Conservation (phyloP, 805 yeast species). For the Suhomyces sp. region DNA sequence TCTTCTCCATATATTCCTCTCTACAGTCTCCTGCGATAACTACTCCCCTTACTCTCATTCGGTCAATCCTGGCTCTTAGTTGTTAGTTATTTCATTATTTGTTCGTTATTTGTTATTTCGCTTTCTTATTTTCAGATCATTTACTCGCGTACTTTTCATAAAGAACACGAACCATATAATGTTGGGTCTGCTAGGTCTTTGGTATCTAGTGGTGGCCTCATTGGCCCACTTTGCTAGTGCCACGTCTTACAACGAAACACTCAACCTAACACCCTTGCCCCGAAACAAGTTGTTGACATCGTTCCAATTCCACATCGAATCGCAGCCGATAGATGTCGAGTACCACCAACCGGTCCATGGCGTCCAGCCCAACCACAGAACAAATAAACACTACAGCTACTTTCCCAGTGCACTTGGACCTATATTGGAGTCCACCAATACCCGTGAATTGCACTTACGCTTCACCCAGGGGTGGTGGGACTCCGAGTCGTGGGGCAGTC, state of each 20-base stretch:
- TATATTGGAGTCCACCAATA: conserved; percentile 58
- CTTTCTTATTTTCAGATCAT: no score
- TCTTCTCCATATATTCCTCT: no score
- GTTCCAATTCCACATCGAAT: conserved; percentile 63
- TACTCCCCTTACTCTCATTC: no score
- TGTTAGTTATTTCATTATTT: no score
- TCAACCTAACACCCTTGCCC: conserved; percentile 69
- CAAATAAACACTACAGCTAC: conserved; percentile 48
- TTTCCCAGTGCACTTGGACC: conserved; percentile 86
- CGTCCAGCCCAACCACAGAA: conserved; percentile 7
- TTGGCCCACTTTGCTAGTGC: conserved; percentile 8
- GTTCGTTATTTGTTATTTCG: no score
- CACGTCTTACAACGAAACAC: conserved; percentile 50
- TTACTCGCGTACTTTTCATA: background rate
- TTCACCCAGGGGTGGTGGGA: conserved; percentile 98
- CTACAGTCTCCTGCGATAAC: no score
- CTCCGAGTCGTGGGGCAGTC: conserved; percentile 76
- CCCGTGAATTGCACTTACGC: conserved; percentile 76
- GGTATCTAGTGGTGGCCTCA: conserved; percentile 1
- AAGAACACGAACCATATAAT: background rate
- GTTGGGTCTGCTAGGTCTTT: background rate
- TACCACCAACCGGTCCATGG: conserved; percentile 14
- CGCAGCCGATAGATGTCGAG: conserved; percentile 38
- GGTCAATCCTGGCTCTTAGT: no score
- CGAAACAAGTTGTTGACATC: conserved; percentile 66